These are phyloP conservation scores for Acanthamoeba lugdunensis DNA, from an alignment of 208 protist species.

Conservation along the genomic window DNA sequence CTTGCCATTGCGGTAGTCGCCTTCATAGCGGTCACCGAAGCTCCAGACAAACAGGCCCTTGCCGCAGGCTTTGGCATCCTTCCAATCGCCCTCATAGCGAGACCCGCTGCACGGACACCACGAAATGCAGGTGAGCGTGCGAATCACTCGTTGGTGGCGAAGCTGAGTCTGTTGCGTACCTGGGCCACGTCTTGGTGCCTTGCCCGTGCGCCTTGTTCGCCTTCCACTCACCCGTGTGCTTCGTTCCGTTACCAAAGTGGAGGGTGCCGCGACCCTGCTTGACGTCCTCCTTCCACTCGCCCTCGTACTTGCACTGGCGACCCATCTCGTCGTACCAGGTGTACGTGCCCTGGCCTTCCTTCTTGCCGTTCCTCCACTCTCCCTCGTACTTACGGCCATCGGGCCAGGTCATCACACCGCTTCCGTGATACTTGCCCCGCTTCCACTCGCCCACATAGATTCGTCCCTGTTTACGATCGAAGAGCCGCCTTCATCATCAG, in stretches of 20 bases:
- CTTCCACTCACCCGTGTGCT: conserved; percentile 21
- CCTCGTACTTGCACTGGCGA: not conserved
- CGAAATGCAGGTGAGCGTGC: not conserved
- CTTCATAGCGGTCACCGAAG: conserved; percentile 32
- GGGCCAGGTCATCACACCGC: not conserved
- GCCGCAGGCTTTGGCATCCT: conserved; percentile 22
- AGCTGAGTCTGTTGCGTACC: not conserved
- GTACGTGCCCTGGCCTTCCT: conserved; percentile 48
- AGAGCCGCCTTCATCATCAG: not conserved
- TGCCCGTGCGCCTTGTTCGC: not conserved
- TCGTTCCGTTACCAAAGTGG: not conserved
- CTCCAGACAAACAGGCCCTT: conserved; percentile 49
- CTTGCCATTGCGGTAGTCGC: conserved; percentile 6
- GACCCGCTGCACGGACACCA: not conserved
- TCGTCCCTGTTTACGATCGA: not conserved
- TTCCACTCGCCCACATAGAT: conserved; percentile 36
- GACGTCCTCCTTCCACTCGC: conserved; percentile 41
- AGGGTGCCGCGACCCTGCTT: conserved; percentile 2
- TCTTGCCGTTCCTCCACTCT: conserved; percentile 10
- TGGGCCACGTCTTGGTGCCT: not conserved
- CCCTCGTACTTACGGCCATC: conserved; percentile 24
- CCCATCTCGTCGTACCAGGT: not conserved
- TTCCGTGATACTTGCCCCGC: conserved; percentile 59
- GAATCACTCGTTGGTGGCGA: no score
- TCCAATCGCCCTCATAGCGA: conserved; percentile 48